Conservation (phyloP, 202 grass and related monocot genomes). For the Hordeum pubiflorum region DNA sequence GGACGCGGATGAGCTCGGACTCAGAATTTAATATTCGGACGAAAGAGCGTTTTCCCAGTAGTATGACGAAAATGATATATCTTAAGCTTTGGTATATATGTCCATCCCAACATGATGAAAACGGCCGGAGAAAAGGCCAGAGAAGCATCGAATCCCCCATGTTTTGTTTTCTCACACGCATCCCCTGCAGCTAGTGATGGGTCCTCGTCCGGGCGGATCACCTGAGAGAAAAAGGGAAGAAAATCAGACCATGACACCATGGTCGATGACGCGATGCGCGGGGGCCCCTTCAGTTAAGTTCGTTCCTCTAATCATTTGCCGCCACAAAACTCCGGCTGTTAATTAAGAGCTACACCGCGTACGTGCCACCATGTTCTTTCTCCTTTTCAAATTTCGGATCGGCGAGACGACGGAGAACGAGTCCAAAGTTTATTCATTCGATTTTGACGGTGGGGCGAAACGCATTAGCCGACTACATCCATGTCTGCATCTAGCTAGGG, state of each 20-base stretch:
- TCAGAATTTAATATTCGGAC: no score
- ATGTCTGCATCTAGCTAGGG: background rate
- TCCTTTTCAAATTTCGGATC: background rate
- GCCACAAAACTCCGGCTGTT: no score
- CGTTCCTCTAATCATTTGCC: background rate
- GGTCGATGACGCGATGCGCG: no score
- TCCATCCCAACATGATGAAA: background rate
- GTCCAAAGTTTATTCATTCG: slow-evolving; percentile 3
- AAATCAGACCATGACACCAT: background rate
- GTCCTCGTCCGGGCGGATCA: background rate
- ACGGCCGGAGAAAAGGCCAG: no score
- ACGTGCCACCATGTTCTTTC: background rate
- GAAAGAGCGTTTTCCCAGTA: background rate
- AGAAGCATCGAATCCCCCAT: no score
- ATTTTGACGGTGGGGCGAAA: background rate
- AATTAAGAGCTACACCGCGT: no score
- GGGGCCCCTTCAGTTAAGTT: background rate
- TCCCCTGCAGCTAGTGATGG: no score
- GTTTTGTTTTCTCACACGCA: no score
- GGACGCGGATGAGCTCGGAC: no score
- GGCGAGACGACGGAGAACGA: background rate
- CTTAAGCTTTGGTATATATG: background rate
- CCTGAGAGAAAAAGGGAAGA: background rate
- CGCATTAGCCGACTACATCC: background rate
- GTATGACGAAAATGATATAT: background rate